Evolutionary conservation across 2,329 filamentous ascomycete species (phyloP).

Genomic region (Beauveria sp.): DNA sequence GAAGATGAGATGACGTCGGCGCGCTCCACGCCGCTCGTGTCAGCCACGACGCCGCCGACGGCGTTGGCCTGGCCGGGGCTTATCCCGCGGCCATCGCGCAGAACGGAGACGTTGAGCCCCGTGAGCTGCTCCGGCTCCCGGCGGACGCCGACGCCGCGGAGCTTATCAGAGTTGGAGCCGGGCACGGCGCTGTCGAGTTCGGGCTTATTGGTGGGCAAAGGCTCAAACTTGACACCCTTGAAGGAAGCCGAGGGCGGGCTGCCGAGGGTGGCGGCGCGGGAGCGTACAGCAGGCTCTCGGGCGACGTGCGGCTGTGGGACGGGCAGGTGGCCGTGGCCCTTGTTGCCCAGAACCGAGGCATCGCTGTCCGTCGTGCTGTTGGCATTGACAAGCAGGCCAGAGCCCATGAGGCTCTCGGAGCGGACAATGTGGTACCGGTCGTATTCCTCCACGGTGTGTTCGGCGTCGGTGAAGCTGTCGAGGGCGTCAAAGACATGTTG

Average conservation of each 20-base stretch:
- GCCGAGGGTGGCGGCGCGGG: slow-evolving; percentile 8
- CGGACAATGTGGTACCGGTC: slow-evolving; percentile 47
- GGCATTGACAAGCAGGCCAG: slow-evolving; percentile 20
- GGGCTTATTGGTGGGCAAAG: not conserved
- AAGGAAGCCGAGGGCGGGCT: not conserved
- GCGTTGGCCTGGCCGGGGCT: slow-evolving; percentile 7
- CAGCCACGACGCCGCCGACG: slow-evolving; percentile 3
- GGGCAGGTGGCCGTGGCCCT: slow-evolving; percentile 7
- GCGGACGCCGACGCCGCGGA: slow-evolving; percentile 8
- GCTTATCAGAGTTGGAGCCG: not conserved
- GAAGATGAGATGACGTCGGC: slow-evolving; percentile 5
- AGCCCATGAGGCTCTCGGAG: slow-evolving; percentile 41
- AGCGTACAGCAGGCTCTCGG: slow-evolving; percentile 16
- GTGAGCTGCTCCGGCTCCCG: slow-evolving; percentile 1
- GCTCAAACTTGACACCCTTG: not conserved
- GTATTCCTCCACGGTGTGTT: slow-evolving; percentile 53
- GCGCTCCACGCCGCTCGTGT: slow-evolving; percentile 2
- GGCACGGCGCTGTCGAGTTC: not conserved
- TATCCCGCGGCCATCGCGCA: slow-evolving; percentile 11
- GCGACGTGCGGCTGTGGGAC: slow-evolving; percentile 21
- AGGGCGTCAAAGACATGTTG: slow-evolving; percentile 86
- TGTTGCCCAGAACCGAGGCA: slow-evolving; percentile 24
- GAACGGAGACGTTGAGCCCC: slow-evolving; percentile 1
- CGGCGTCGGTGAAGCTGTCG: slow-evolving; percentile 56
- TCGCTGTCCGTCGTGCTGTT: slow-evolving; percentile 30